Conservation (phyloP, 331 rosid species). For the Malus hybrid region DNA sequence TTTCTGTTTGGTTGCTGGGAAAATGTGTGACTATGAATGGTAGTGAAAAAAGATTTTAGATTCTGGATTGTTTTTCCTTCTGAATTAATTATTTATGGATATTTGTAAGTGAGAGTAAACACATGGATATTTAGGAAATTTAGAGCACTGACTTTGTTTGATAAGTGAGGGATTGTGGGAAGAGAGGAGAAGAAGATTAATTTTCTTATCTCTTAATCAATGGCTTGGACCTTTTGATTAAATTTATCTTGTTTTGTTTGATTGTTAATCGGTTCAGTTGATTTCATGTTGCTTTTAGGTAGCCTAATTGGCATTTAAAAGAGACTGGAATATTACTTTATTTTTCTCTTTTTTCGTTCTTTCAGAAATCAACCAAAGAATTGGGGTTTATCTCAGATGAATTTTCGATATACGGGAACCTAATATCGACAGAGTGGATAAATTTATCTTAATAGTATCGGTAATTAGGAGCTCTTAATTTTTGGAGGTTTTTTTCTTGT, state of each 20-base stretch:
- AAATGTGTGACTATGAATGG: background rate
- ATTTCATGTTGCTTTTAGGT: background rate
- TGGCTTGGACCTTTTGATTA: background rate
- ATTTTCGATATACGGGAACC: background rate
- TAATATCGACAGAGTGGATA: slow-evolving; percentile 9
- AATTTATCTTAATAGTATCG: background rate
- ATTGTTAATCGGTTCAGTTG: background rate
- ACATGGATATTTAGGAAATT: background rate
- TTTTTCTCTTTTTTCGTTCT: background rate
- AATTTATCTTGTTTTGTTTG: background rate
- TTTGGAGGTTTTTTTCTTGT: background rate
- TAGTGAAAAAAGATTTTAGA: background rate
- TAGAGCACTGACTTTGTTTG: background rate
- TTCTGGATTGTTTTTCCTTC: background rate
- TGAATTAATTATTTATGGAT: background rate
- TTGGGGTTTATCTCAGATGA: background rate
- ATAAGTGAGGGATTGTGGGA: slow-evolving; percentile 1
- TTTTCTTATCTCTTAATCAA: background rate
- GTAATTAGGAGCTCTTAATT: background rate
- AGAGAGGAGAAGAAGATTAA: background rate
- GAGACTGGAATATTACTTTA: background rate
- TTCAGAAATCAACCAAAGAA: background rate
- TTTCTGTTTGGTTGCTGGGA: background rate
- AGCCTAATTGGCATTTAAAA: background rate
- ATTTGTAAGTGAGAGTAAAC: background rate